A percentile compares a stretch with the other conserved stretches of the same genome.
Evolutionary conservation across 2,329 filamentous ascomycete genomes (phyloP).

Genomic region (Septoria petroselini): DNA sequence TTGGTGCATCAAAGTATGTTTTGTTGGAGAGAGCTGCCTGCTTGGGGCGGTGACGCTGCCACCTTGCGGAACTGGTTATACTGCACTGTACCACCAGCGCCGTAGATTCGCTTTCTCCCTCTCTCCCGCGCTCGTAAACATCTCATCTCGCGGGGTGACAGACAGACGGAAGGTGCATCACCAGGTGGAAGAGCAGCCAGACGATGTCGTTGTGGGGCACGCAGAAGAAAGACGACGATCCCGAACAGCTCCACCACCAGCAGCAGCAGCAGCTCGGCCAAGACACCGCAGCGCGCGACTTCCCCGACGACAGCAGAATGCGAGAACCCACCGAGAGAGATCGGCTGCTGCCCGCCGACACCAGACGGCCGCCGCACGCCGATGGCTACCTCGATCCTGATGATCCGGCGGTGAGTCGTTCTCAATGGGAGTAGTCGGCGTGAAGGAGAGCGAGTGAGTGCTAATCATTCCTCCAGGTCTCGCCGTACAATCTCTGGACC

Average conservation of each 20-base stretch:
- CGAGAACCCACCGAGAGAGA: conserved; percentile 58
- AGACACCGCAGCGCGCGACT: conserved; percentile 24
- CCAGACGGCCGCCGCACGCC: conserved; percentile 56
- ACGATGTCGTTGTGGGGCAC: conserved; percentile 57
- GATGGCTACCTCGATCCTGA: conserved; percentile 71
- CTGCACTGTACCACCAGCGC: neutral
- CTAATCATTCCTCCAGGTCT: conserved; percentile 59
- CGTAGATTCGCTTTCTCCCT: conserved; percentile 3
- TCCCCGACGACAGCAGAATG: conserved; percentile 27
- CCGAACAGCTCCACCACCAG: no score
- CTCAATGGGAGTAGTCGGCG: neutral
- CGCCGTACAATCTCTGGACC: conserved; percentile 92
- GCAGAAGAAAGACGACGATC: conserved; percentile 49
- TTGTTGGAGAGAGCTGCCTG: no score
- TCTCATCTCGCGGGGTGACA: neutral
- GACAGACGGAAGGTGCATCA: no score
- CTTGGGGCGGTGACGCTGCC: conserved; percentile 1
- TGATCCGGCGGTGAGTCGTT: conserved; percentile 67
- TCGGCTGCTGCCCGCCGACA: conserved; percentile 59
- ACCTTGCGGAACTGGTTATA: no score
- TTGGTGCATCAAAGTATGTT: conserved; percentile 2
- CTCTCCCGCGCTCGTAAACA: conserved; percentile 1
- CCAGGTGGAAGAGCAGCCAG: no score
- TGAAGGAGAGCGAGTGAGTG: no score
- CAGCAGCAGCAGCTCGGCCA: conserved; percentile 35